These are phyloP conservation scores for Papiliotrema flavescens DNA, from an alignment of 1,284 basidiomycete genomes.

Conservation along the genomic window DNA sequence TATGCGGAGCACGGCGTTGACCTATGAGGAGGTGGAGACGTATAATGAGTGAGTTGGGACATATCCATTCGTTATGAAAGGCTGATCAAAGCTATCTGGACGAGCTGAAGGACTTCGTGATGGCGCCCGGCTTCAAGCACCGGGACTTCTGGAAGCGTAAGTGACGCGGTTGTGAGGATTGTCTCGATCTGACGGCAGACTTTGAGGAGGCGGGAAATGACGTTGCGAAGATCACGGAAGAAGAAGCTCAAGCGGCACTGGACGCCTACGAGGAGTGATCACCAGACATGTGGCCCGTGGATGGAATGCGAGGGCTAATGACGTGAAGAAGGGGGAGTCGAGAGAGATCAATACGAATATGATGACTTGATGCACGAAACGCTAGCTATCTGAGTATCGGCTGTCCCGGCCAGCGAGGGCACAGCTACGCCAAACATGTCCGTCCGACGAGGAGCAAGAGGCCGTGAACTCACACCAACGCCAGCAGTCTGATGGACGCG, in stretches of 20 bases:
- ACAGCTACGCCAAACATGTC: too few relatives aligned
- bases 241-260: slow-evolving; percentile 44
- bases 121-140: slow-evolving; percentile 40
- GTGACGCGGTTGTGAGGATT: slow-evolving; percentile 1
- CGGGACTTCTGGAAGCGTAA: slow-evolving; percentile 45
- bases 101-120: slow-evolving; percentile 33
- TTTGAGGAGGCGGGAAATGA: slow-evolving; percentile 34
- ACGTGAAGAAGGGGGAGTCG: too few relatives aligned
- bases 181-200: slow-evolving; percentile 18
- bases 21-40: slow-evolving; percentile 45
- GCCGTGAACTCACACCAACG: neutral
- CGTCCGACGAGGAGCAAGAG: neutral
- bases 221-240: slow-evolving; percentile 32
- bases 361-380: too few relatives aligned
- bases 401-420: slow-evolving; percentile 3
- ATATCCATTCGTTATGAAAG: neutral
- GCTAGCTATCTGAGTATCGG: too few relatives aligned
- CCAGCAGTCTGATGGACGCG: neutral
- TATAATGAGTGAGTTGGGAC: slow-evolving; percentile 40
- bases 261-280: slow-evolving; percentile 18
- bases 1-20: slow-evolving; percentile 63
- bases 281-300: neutral
- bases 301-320: too few relatives aligned
- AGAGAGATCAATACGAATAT: too few relatives aligned
- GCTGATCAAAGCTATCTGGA: slow-evolving; percentile 26